Base-by-base conservation (phyloP, 1,139 yeast species). In the Meyerozyma sp. region DNA sequence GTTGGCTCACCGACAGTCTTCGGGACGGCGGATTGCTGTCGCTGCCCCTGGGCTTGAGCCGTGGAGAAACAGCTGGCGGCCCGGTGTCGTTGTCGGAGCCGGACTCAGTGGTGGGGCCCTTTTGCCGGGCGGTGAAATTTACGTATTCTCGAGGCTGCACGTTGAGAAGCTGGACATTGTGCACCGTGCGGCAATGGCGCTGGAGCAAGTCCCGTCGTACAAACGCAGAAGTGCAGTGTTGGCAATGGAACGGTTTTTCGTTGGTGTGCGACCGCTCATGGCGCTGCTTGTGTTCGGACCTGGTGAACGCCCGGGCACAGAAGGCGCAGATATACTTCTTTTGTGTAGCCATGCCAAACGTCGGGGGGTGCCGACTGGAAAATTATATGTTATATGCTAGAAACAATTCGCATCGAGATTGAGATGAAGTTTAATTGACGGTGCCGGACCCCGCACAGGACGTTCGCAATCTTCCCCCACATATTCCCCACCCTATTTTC, bases 231-330 rank as follows among this genome's bases (percentile, higher is more conserved):
- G 83, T 75, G 55, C 94, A 86, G 41, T 81, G 75, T 36, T 78
- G 69, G 54, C 95, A 86, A 50, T 82, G 84, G 63, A 84, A 86
- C 0, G 94, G 94, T 51, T 87, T 82, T 53, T 84, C 90, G 55
- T 86, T 86, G 20, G 93, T 85, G 57, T 87, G 95, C 3, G 91
- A 83, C 32, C 94, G 66, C 58, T 87, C 95, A 57, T 87, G 95
- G 41, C 95, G 77, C 44, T 84, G 81, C 56, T 85, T 80, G 60
- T 87, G 95, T 57, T 87, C 95, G 21, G 88, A 80, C 40, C 95
- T 68, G 8, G 91, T 82, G 58, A 87, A 87, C 1, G 90, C 86
- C 53, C 90, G 70, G 36, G 90, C 88, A 56, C 95, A 87, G 58
- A 81, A 86, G 21, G 86, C 82, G 63, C 95, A 87, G 32, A 83